Conservation (phyloP, 2,329 filamentous ascomycete species). For the Pseudogymnoascus sp. region DNA sequence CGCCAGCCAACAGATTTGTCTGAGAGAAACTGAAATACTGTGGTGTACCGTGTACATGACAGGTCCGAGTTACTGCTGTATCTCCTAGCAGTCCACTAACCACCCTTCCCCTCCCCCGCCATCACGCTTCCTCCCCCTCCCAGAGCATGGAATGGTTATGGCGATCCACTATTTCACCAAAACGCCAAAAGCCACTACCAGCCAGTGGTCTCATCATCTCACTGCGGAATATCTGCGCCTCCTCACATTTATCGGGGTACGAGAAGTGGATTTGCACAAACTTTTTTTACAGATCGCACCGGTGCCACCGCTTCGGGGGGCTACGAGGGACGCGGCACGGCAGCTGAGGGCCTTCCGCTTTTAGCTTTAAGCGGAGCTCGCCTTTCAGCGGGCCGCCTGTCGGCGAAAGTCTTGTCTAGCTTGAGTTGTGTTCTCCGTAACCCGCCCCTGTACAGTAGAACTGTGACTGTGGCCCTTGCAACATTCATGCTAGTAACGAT, state of each 20-base stretch:
- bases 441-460: background rate
- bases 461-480: no score
- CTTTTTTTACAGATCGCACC: background rate
- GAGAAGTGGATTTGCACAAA: background rate
- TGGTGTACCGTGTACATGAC: background rate
- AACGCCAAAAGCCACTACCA: background rate
- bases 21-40: background rate
- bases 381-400: constrained; percentile 2
- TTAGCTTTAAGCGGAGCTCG: background rate
- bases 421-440: background rate
- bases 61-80: background rate
- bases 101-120: no score
- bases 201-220: background rate
- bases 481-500: no score
- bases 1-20: background rate
- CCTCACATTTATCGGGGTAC: background rate
- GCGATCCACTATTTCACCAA: background rate
- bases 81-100: background rate
- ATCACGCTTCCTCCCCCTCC: background rate
- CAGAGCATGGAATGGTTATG: background rate
- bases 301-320: background rate
- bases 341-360: background rate
- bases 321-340: background rate
- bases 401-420: background rate
- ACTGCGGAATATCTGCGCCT: background rate